Conservation (phyloP, 164 flowering plant genomes). For the Nymphaea thermarum region DNA sequence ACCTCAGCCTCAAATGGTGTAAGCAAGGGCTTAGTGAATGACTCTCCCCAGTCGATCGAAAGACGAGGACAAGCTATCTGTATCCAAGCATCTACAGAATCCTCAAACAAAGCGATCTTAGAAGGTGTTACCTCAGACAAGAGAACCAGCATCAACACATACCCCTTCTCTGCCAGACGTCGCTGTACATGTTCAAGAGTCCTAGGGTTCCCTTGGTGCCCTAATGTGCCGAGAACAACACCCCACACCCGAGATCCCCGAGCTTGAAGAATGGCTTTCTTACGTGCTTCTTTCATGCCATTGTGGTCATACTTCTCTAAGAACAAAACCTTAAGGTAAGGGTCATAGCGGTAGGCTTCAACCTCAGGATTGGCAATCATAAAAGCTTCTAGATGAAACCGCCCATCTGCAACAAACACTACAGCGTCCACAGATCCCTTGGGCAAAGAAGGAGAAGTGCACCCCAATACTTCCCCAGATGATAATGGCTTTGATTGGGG, state of each 20-base stretch:
- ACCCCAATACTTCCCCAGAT: conserved; percentile 86
- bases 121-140: conserved; percentile 84
- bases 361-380: conserved; percentile 91
- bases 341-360: conserved; percentile 74
- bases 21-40: conserved; percentile 68
- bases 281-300: conserved; percentile 79
- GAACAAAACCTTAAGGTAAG: conserved; percentile 70
- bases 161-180: conserved; percentile 56
- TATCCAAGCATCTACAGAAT: conserved; percentile 92
- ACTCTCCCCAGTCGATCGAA: conserved; percentile 98
- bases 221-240: conserved; percentile 80
- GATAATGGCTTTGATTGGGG: conserved; percentile 90
- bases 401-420: conserved; percentile 90
- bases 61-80: conserved; percentile 95
- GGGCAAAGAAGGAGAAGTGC: conserved; percentile 67
- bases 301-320: conserved; percentile 86
- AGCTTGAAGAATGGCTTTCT: conserved; percentile 52
- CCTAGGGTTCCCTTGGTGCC: conserved; percentile 90
- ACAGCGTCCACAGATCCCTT: conserved; percentile 17
- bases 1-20: conserved; percentile 94
- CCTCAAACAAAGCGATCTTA: conserved; percentile 65
- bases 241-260: conserved; percentile 66
- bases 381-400: conserved; percentile 93
- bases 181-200: conserved; percentile 62
- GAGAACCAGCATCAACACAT: conserved; percentile 51